These are phyloP conservation scores for Furcasterigmium furcatum DNA, from an alignment of 2,329 filamentous ascomycete species.

Conservation along the genomic window DNA sequence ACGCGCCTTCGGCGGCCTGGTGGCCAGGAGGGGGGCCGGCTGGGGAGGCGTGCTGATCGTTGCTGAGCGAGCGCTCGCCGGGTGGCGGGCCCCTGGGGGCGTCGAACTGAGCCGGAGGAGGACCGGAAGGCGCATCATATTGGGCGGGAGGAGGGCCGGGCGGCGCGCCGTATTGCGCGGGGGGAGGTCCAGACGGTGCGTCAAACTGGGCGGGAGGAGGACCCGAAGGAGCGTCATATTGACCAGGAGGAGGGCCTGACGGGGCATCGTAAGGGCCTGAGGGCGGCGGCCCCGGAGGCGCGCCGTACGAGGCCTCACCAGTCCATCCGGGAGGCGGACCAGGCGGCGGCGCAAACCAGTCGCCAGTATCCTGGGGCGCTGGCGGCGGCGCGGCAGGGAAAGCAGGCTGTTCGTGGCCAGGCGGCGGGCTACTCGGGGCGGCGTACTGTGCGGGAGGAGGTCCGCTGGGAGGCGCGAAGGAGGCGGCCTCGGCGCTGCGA, in stretches of 20 bases:
- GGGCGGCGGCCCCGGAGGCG: constrained; percentile 19
- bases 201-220: constrained; percentile 20
- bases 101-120: constrained; percentile 19
- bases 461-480: too few species aligned
- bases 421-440: constrained; percentile 15
- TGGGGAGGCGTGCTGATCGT: constrained; percentile 20
- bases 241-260: constrained; percentile 13
- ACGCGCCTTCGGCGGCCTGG: constrained; percentile 9
- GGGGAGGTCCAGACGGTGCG: constrained; percentile 15
- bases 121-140: constrained; percentile 27
- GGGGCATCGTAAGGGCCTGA: constrained; percentile 14
- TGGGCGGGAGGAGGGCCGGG: constrained; percentile 24
- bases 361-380: neutral
- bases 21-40: constrained; percentile 16
- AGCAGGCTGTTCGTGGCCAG: constrained; percentile 6
- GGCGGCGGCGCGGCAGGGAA: constrained; percentile 5
- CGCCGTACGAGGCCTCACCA: constrained; percentile 5
- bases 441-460: constrained; percentile 11
- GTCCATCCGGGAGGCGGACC: constrained; percentile 16
- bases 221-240: constrained; percentile 26
- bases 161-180: constrained; percentile 28
- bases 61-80: constrained; percentile 2
- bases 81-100: constrained; percentile 14
- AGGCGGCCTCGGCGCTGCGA: too few species aligned
- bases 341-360: constrained; percentile 21